A percentile compares a stretch with the other conserved stretches of the same genome.
Conservation (phyloP, 2,329 filamentous ascomycete species). For the Fusarium mundagurra region DNA sequence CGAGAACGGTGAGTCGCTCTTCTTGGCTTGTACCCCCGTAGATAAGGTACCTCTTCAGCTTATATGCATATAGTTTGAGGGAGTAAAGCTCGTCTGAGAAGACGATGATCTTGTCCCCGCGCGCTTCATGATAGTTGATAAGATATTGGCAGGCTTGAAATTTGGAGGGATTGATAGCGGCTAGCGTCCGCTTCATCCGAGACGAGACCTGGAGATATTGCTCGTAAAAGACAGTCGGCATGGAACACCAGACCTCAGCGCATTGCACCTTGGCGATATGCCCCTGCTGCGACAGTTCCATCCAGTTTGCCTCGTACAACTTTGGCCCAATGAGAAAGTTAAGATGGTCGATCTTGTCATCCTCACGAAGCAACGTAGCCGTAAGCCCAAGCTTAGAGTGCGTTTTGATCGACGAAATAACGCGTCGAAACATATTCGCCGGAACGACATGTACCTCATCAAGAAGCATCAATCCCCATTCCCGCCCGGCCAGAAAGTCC, state of each 20-base stretch:
- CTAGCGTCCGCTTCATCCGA: conserved; percentile 66
- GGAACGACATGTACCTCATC: conserved; percentile 99
- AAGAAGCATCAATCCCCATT: conserved; percentile 97
- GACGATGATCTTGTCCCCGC: conserved; percentile 97
- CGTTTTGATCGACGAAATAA: conserved; percentile 91
- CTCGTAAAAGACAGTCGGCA: conserved; percentile 99
- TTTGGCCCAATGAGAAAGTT: conserved; percentile 99
- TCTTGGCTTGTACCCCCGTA: conserved; percentile 87
- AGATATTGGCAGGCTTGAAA: conserved; percentile 97
- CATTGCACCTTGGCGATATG: conserved; percentile 98
- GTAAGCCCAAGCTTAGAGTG: conserved; percentile 96
- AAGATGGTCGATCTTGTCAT: conserved; percentile 97
- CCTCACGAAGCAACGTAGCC: conserved; percentile 91
- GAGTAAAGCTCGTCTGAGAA: conserved; percentile 98
- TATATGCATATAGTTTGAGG: conserved; percentile 84
- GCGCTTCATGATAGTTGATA: conserved; percentile 95
- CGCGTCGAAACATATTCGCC: conserved; percentile 95
- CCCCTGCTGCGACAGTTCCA: conserved; percentile 95
- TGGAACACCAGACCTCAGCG: conserved; percentile 98
- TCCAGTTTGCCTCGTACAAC: conserved; percentile 98
- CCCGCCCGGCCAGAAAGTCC: conserved; percentile 86
- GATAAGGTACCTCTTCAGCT: conserved; percentile 85
- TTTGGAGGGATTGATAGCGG: conserved; percentile 97
- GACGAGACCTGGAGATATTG: conserved; percentile 82
- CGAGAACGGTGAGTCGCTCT: conserved; percentile 86